Conservation (phyloP, 495 filamentous ascomycete species). For the Xylaria palmicola region DNA sequence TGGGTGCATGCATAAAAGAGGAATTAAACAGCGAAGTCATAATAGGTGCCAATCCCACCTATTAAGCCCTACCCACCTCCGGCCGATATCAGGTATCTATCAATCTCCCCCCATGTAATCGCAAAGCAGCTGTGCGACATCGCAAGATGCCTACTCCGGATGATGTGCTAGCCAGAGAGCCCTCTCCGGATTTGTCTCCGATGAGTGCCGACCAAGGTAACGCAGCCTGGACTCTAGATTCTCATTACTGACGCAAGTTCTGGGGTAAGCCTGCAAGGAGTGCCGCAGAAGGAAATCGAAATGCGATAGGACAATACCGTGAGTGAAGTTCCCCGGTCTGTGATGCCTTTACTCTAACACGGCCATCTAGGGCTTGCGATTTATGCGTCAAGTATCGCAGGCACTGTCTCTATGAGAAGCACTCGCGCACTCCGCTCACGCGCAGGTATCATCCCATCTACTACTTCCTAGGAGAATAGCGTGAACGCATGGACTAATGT, state of each 20-base stretch:
- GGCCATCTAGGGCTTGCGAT: background rate
- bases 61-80: too few relatives aligned
- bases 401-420: conserved; percentile 31
- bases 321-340: background rate
- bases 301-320: conserved; percentile 10
- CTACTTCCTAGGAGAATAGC: background rate
- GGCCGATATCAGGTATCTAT: too few relatives aligned
- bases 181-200: background rate
- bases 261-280: conserved; percentile 16
- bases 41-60: too few relatives aligned
- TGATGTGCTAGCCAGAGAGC: background rate
- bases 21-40: too few relatives aligned
- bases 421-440: conserved; percentile 24
- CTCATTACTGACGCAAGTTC: background rate
- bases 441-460: conserved; percentile 12
- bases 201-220: background rate
- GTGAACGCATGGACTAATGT: background rate
- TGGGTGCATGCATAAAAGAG: too few relatives aligned
- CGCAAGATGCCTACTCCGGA: background rate
- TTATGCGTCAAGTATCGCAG: conserved; percentile 21
- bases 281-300: conserved; percentile 16
- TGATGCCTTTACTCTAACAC: background rate
- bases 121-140: background rate
- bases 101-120: too few relatives aligned
- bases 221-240: background rate